Evolutionary conservation across 495 filamentous ascomycete species (phyloP), one percentile per base, ranked within the genome.

Genomic region (Aspergillus ellipticus): DNA sequence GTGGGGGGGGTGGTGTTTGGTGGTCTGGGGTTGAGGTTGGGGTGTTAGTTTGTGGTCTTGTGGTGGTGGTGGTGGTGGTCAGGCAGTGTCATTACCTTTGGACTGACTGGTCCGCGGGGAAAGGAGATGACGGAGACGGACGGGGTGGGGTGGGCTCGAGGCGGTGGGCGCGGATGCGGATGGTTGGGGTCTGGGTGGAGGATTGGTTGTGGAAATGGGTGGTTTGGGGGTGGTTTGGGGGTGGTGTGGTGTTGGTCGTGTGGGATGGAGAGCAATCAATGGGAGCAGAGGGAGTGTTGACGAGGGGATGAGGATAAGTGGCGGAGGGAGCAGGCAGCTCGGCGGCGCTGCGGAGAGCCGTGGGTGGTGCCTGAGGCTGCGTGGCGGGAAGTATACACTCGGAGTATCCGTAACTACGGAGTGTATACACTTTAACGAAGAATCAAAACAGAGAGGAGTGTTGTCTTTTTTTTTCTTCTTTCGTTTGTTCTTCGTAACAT

Each of bases 11-110:
- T 49, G 21, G 43, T 42, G 6, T 16, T 33, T 20, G 21, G 26
- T 37, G 29, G 33, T 52, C 41, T 13, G 42, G 42, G 17, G n/a
- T 39, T 19, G 16, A 37, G 22, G 42, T 45, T 22, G 6, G 41
- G 20, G 31, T 43, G 39, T 20, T 33, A 19, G 21, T n/a, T 37
- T 15, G 20, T 49, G 19, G 20, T 5, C 47, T 22, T 49, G 47
- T 3, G n/a, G 19, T 7, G 16, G 26, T 28, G 19, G 33, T 37
- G 17, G 16, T 42, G 42, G 49, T 28, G 45, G 31, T 41, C 29
- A 50, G 48, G 39, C 46, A 55, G 28, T 31, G 43, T 43, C 16
- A 17, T 51, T 53, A 55, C 29, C 53, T 48, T 16, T 6, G 8
- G 7, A 6, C 16, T 19, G 41, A 4, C 24, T 28, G 41, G 16